Evolutionary conservation across 139 green algal genomes (phyloP), one percentile per base, ranked within the genome.

Genomic region (Picochlorum sp.): DNA sequence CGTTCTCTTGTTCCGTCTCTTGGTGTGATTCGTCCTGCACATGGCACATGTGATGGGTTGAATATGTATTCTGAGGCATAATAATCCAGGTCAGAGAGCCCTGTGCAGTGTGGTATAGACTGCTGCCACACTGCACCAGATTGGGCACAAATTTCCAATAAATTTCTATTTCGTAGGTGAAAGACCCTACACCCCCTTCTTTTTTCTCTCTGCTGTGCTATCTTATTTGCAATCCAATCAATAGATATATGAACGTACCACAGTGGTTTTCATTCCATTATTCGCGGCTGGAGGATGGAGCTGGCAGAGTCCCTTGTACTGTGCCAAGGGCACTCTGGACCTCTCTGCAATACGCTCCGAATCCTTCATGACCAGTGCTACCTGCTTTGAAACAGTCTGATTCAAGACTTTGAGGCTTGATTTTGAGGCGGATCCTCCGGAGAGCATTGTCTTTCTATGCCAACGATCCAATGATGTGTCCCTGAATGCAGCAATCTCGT

Each of bases 381-480:
- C 83, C 74, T 93, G 87, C 6, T 20, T 63, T 31, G 74, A 85
- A 9, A 95, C 59, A 51, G 66, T 81, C 80, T 94, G 83, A 60
- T 87, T 81, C 14, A 95, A 77, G 11, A 80, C 83, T 15, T 67
- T 67, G 59, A 95, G 70, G 10, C 71, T 69, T 45, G 75, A 70
- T 24, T 70, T 62, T 49, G 77, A 26, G 63, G 59, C 61, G 38
- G 16, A 62, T 21, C 83, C 88, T 20, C 63, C 75, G 1, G 65
- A 60, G 28, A 95, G 71, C 67, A 84, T 65, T 20, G 87, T 86
- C 58, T 87, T 85, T 37, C 84, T 63, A 69, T 96, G 86, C 85
- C 86, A 96, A 13, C 81, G 66, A 75, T 96, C 87, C 41, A 94
- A 49, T 10, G 86, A 68, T 0, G 74, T 65, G 62, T 95, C 83